A percentile compares a stretch with the other conserved stretches of the same genome.
phyloP scores from a whole-genome alignment of 2,329 filamentous ascomycete species.

The Aspergillus spinulosporus region DNA sequence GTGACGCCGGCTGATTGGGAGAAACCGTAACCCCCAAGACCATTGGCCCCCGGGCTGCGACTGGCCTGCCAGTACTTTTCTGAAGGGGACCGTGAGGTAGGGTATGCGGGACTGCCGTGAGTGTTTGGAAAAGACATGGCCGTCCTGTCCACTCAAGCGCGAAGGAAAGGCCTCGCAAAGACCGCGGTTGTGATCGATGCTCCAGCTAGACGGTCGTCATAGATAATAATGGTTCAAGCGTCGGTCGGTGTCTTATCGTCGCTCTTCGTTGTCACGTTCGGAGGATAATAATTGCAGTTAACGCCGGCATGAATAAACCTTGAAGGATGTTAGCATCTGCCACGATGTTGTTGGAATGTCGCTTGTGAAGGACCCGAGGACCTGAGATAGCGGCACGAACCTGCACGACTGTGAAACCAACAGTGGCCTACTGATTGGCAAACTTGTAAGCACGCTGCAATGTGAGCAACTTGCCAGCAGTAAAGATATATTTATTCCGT shows the following conservation, averaged over 20 bases:
- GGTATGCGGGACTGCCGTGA: constrained; percentile 62
- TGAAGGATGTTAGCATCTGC: not conserved
- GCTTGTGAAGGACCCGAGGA: not conserved
- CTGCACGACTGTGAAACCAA: not conserved
- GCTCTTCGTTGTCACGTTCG: not conserved
- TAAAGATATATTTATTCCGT: not conserved
- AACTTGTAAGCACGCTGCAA: not conserved
- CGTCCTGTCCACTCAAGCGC: not conserved
- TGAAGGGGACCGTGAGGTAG: constrained; percentile 12
- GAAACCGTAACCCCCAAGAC: constrained; percentile 42
- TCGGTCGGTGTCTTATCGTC: not conserved
- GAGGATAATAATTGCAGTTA: not conserved
- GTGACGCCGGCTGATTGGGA: constrained; percentile 53
- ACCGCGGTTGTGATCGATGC: not conserved
- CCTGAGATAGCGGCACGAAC: not conserved
- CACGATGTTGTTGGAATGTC: not conserved
- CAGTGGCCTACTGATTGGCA: not conserved
- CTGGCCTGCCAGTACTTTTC: constrained; percentile 63
- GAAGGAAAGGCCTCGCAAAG: not conserved
- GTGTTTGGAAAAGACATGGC: constrained; percentile 60
- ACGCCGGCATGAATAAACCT: not conserved
- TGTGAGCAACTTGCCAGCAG: not conserved
- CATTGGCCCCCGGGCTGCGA: constrained; percentile 46
- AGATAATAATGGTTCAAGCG: not conserved
- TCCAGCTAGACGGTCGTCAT: constrained; percentile 4